These are phyloP conservation scores for Asterionellopsis glacialis DNA, from an alignment of 108 stramenopile species.

Conservation along the genomic window DNA sequence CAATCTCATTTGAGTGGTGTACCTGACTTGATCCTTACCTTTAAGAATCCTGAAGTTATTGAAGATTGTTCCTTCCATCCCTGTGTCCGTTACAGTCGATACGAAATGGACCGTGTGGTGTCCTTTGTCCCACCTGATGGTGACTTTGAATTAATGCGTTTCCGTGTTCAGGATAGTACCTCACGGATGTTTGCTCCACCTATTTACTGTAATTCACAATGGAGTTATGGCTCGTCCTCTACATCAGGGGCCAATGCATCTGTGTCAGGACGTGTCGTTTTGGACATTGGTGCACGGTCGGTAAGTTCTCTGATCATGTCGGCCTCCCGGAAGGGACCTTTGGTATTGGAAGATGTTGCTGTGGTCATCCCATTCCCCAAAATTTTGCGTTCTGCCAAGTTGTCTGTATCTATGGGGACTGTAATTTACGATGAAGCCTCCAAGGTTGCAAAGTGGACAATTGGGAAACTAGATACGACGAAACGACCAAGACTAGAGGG, in stretches of 20 bases:
- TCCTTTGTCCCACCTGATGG: conserved; percentile 99
- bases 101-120: conserved; percentile 88
- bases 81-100: conserved; percentile 93
- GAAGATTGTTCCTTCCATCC: conserved; percentile 98
- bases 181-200: conserved; percentile 53
- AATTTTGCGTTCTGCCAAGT: conserved; percentile 81
- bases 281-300: conserved; percentile 53
- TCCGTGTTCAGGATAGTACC: conserved; percentile 55
- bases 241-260: conserved; percentile 8
- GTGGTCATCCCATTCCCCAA: conserved; percentile 94
- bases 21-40: conserved; percentile 91
- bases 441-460: conserved; percentile 92
- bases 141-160: conserved; percentile 94
- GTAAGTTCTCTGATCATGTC: conserved; percentile 63
- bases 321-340: conserved; percentile 50
- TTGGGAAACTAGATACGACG: conserved; percentile 72
- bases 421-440: conserved; percentile 94
- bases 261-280: conserved; percentile 42
- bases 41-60: conserved; percentile 85
- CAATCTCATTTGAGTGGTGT: conserved; percentile 91
- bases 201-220: conserved; percentile 71
- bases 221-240: conserved; percentile 44
- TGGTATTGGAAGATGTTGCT: conserved; percentile 91
- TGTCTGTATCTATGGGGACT: conserved; percentile 70
- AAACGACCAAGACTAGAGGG: conserved; percentile 50